Evolutionary conservation across 2,329 filamentous ascomycete species (phyloP), one percentile per base, ranked within the genome.

Genomic region (Xylariaceae sp.): DNA sequence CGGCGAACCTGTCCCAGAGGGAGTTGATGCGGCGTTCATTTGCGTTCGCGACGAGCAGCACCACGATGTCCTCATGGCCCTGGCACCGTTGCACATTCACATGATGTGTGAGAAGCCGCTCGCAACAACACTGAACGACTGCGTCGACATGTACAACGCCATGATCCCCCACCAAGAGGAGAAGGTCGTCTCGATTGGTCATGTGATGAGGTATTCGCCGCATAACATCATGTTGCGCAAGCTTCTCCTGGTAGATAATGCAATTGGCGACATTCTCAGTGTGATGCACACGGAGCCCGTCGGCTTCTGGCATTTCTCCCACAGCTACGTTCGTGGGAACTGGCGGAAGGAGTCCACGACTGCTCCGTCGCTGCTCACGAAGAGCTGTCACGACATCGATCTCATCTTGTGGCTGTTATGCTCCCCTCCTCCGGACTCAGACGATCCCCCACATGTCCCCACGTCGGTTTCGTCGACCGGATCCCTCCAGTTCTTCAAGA

Each of bases 71-170:
- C 77, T 95, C 17, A 74, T 83, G 33, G 85, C 80, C 1, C 73
- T 95, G 39, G 83, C 86, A 1, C 78, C 78, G 11, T 66, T 83
- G 70, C 60, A 77, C 2, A 67, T 96, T 36, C 89, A 96, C 62
- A 81, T 97, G 49, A 87, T 96, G 73, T 94, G 89, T 62, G 93
- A 98, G 72, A 98, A 98, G 67, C 93, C 93, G 2, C 68, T 98
- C 40, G 88, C 89, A 0, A 89, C 88, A 17, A 85, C 79, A 0
- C 68, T 97, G 19, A 64, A 74, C 15, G 89, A 93, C 54, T 96
- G 89, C 59, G 68, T 95, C 28, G 72, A 71, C 33, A 91, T 95
- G 55, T 88, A 81, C 62, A 66, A 67, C 37, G 74, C 81, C 1
- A 60, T 87, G 48, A 42, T 56, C 43, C 53, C 55, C 43, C 55